Conservation (phyloP, 768 basidiomycete genomes). For the Gautieria morchelliformis region DNA sequence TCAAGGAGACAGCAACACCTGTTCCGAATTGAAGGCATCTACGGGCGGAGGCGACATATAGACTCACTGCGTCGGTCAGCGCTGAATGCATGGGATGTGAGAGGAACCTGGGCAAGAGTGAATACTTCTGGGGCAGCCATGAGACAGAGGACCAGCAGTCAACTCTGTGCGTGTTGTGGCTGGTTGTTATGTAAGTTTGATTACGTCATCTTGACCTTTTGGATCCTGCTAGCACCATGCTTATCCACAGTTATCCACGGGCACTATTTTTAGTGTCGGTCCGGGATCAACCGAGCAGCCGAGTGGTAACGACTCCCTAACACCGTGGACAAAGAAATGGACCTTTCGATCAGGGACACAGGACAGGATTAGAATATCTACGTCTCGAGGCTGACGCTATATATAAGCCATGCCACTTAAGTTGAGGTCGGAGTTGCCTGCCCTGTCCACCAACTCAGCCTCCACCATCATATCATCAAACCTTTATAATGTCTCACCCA, state of each 20-base stretch:
- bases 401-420: background rate
- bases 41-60: background rate
- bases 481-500: constrained; percentile 1
- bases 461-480: too few species aligned
- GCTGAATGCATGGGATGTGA: constrained; percentile 88
- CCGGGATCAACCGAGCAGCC: too few species aligned
- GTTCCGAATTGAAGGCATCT: constrained; percentile 10
- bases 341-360: too few species aligned
- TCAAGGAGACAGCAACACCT: constrained; percentile 91
- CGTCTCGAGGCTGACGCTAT: background rate
- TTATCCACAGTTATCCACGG: too few species aligned
- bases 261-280: too few species aligned
- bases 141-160: constrained; percentile 76
- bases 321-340: too few species aligned
- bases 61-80: constrained; percentile 76
- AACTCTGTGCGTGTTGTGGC: constrained; percentile 31
- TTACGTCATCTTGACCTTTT: background rate
- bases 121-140: constrained; percentile 74
- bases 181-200: background rate
- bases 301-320: too few species aligned
- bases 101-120: constrained; percentile 69
- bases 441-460: background rate
- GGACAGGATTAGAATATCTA: too few species aligned
- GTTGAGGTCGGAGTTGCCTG: background rate
- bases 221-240: too few species aligned